Percentiles rank a stretch among this genome's conserved stretches.
phyloP scores from a whole-genome alignment of 1,139 yeast species.

The Pichia inconspicua region DNA sequence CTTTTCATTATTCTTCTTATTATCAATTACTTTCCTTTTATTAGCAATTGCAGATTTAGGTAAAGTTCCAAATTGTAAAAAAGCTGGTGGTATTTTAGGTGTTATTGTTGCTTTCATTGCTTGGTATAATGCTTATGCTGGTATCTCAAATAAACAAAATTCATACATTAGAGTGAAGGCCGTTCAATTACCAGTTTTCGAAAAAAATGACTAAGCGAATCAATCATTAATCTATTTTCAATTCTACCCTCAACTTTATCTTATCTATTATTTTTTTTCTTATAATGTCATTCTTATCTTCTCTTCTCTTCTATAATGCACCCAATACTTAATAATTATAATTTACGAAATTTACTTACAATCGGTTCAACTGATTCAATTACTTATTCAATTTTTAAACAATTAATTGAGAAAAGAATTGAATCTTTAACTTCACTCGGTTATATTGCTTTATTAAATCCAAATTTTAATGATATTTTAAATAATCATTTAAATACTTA shows the following conservation, averaged over 20 bases:
- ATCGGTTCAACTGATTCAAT: background rate
- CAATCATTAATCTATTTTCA: no score
- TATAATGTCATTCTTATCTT: background rate
- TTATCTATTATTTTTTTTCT: no score
- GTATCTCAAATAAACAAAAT: constrained; percentile 68
- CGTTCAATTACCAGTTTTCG: constrained; percentile 27
- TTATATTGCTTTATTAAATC: constrained; percentile 76
- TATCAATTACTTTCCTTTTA: constrained; percentile 60
- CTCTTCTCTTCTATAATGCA: background rate
- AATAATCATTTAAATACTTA: constrained; percentile 65
- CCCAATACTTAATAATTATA: no score
- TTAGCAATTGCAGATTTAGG: constrained; percentile 55
- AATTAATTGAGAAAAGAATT: constrained; percentile 1
- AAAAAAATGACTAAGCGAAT: constrained; percentile 6
- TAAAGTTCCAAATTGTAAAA: constrained; percentile 34
- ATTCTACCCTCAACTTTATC: no score
- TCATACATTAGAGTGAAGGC: constrained; percentile 56
- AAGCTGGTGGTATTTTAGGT: constrained; percentile 79
- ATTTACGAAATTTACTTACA: background rate
- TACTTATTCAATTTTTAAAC: background rate
- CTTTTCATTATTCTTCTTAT: constrained; percentile 56
- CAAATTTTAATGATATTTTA: constrained; percentile 81
- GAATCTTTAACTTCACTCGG: constrained; percentile 53
- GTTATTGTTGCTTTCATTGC: constrained; percentile 72
- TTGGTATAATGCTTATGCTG: constrained; percentile 91